Conservation (phyloP, 768 basidiomycete species). For the Asterophora parasitica region DNA sequence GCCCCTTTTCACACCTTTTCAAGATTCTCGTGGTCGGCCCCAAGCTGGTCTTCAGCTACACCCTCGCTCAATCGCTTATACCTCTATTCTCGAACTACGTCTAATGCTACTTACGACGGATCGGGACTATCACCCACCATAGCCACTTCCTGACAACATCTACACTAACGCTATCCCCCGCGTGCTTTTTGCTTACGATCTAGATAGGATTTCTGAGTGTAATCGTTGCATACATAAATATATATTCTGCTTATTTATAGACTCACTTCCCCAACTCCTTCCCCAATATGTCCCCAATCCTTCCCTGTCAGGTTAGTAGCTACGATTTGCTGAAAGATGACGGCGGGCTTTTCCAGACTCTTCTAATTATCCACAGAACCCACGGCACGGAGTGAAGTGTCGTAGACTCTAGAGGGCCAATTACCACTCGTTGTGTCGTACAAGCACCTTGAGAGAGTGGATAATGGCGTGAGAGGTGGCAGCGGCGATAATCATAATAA, state of each 20-base stretch:
- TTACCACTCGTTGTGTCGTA: too few relatives aligned
- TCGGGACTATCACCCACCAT: not conserved
- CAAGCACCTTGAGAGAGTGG: too few relatives aligned
- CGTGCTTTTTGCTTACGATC: not conserved
- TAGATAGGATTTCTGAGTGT: not conserved
- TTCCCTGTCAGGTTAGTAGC: not conserved
- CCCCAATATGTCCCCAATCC: too few relatives aligned
- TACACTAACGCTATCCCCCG: not conserved
- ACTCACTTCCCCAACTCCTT: not conserved
- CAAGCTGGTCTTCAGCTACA: conserved; percentile 98
- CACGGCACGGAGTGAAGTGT: too few relatives aligned
- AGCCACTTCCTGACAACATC: not conserved
- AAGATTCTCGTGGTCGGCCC: conserved; percentile 95
- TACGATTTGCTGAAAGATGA: too few relatives aligned
- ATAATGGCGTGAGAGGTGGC: too few relatives aligned
- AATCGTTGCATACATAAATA: not conserved
- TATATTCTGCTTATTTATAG: not conserved
- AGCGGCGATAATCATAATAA: not conserved
- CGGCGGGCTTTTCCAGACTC: too few relatives aligned
- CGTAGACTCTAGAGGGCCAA: too few relatives aligned
- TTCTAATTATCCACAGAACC: too few relatives aligned
- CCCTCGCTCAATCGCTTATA: conserved; percentile 93
- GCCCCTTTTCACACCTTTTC: not conserved
- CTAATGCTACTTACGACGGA: conserved; percentile 23
- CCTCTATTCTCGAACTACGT: conserved; percentile 88